Conservation (phyloP, 768 basidiomycete species). For the Kwoniella sp. region DNA sequence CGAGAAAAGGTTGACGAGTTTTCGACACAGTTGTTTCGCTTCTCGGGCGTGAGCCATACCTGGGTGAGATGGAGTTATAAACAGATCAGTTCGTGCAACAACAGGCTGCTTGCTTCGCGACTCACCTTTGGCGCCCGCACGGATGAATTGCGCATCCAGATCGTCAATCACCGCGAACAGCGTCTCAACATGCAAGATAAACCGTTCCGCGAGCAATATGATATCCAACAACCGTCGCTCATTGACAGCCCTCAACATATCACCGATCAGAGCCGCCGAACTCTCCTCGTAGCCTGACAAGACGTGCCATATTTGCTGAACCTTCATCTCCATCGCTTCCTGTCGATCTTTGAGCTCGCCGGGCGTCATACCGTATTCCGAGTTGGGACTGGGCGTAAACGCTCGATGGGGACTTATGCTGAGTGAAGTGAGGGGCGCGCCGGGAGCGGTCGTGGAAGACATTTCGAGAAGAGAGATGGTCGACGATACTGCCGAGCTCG, state of each 20-base stretch:
- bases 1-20: slow-evolving; percentile 97
- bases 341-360: slow-evolving; percentile 84
- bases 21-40: slow-evolving; percentile 96
- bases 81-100: too few relatives aligned
- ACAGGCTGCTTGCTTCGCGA: slow-evolving; percentile 16
- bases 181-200: slow-evolving; percentile 96
- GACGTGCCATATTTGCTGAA: slow-evolving; percentile 98
- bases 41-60: slow-evolving; percentile 98
- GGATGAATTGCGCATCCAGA: slow-evolving; percentile 82
- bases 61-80: too few relatives aligned
- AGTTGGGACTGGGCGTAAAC: slow-evolving; percentile 59
- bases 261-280: slow-evolving; percentile 98
- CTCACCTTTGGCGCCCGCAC: slow-evolving; percentile 80
- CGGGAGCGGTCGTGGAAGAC: slow-evolving; percentile 49
- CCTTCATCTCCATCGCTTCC: slow-evolving; percentile 91
- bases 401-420: slow-evolving; percentile 54
- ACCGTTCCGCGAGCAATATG: slow-evolving; percentile 97
- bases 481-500: slow-evolving; percentile 50
- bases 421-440: slow-evolving; percentile 53
- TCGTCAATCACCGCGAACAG: slow-evolving; percentile 97
- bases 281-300: slow-evolving; percentile 98
- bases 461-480: slow-evolving; percentile 50
- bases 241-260: slow-evolving; percentile 97
- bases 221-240: slow-evolving; percentile 94
- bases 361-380: slow-evolving; percentile 79